Evolutionary conservation across 768 basidiomycete genomes (phyloP).

Genomic region (Termitomyces sp.): DNA sequence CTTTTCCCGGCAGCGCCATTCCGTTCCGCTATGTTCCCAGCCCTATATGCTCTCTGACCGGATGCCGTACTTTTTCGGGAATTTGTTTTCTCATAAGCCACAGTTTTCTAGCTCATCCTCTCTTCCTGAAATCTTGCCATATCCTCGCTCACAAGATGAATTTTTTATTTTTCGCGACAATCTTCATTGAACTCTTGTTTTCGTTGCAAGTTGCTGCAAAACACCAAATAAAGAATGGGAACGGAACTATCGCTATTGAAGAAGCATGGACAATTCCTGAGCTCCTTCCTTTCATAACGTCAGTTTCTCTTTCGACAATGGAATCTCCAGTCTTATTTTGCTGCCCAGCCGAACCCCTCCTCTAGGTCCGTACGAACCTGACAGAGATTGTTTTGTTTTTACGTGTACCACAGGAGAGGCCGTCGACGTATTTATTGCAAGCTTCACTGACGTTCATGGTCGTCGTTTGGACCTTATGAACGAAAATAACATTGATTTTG

Average conservation of each 20-base stretch:
- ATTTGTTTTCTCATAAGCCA: neutral
- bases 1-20: neutral
- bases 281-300: conserved; percentile 22
- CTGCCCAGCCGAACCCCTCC: conserved; percentile 13
- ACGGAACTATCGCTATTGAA: conserved; percentile 32
- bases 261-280: conserved; percentile 35
- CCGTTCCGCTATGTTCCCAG: neutral
- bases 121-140: neutral
- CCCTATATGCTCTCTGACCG: neutral
- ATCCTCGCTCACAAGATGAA: neutral
- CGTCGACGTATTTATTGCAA: conserved; percentile 22
- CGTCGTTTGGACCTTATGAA: conserved; percentile 31
- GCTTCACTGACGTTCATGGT: conserved; percentile 34
- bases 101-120: neutral
- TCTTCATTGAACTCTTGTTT: neutral
- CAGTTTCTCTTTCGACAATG: neutral
- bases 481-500: conserved; percentile 30
- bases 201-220: conserved; percentile 2
- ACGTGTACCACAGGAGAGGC: conserved; percentile 20
- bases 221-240: conserved; percentile 22
- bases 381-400: neutral
- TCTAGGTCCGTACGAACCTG: conserved; percentile 12
- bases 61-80: neutral
- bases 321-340: neutral
- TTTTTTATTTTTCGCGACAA: neutral